Conservation (phyloP, 306 rosid species). For the Sicyos edulis region DNA sequence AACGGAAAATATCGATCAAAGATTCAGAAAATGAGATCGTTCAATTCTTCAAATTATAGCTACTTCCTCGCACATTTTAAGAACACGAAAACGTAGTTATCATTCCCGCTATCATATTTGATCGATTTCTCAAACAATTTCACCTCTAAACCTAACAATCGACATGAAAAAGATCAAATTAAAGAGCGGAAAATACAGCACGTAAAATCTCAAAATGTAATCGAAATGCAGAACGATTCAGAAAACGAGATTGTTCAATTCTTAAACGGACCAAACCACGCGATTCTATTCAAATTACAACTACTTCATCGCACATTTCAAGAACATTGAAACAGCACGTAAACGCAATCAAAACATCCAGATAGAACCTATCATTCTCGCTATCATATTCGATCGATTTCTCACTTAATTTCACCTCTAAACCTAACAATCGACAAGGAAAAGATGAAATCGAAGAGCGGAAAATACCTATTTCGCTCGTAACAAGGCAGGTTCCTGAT, state of each 20-base stretch:
- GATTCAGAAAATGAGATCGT: neutral
- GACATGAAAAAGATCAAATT: too few relatives aligned
- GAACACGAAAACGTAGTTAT: neutral
- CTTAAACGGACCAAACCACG: neutral
- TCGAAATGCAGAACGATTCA: neutral
- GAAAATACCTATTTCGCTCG: constrained; percentile 24
- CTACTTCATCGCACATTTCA: constrained; percentile 1
- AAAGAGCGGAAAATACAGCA: too few relatives aligned
- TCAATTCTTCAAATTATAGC: neutral
- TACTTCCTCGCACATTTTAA: neutral
- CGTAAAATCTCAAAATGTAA: too few relatives aligned
- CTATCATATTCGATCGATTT: neutral
- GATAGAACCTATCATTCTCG: neutral
- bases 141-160: neutral
- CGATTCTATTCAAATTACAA: neutral
- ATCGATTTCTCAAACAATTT: neutral
- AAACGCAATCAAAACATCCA: too few relatives aligned
- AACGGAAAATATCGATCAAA: constrained; percentile 2
- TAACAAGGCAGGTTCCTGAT: constrained; percentile 27
- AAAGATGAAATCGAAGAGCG: constrained; percentile 9
- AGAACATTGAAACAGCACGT: neutral
- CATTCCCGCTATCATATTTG: neutral
- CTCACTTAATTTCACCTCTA: neutral
- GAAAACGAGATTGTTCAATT: neutral
- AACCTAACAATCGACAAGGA: neutral